phyloP scores from a whole-genome alignment of 2,329 filamentous ascomycete species.

The Pseudogymnoascus verrucosus region DNA sequence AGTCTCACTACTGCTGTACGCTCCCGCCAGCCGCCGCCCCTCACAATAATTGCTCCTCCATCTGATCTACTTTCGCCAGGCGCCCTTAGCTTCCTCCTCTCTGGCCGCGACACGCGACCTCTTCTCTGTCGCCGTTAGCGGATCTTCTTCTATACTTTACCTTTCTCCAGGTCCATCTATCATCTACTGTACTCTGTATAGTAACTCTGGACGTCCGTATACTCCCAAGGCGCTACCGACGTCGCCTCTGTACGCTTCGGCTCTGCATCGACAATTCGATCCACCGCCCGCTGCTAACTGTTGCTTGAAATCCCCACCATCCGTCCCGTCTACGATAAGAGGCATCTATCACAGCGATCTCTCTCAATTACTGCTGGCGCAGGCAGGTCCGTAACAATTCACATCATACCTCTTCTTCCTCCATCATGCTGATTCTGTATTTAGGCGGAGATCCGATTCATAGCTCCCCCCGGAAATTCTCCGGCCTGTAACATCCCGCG shows the following conservation, averaged over 20 bases:
- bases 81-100: not conserved
- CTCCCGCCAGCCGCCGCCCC: not conserved
- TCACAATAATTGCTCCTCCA: not conserved
- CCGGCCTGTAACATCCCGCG: not conserved
- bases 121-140: not conserved
- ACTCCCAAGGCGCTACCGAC: not conserved
- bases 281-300: not conserved
- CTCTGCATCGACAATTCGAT: not conserved
- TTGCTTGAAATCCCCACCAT: not conserved
- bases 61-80: not conserved
- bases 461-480: not conserved
- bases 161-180: not conserved
- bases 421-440: not conserved
- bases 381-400: not conserved
- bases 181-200: not conserved
- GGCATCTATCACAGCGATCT: not conserved
- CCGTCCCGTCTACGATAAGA: not conserved
- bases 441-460: conserved; percentile 1
- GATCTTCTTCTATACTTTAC: not conserved
- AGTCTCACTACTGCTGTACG: not conserved
- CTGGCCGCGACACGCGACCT: not conserved
- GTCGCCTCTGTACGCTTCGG: not conserved
- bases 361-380: not conserved
- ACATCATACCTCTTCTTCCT: not conserved
- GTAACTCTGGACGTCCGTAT: not conserved